Conservation (phyloP, 2,329 filamentous ascomycete species). For the Colletotrichum eremochloae region DNA sequence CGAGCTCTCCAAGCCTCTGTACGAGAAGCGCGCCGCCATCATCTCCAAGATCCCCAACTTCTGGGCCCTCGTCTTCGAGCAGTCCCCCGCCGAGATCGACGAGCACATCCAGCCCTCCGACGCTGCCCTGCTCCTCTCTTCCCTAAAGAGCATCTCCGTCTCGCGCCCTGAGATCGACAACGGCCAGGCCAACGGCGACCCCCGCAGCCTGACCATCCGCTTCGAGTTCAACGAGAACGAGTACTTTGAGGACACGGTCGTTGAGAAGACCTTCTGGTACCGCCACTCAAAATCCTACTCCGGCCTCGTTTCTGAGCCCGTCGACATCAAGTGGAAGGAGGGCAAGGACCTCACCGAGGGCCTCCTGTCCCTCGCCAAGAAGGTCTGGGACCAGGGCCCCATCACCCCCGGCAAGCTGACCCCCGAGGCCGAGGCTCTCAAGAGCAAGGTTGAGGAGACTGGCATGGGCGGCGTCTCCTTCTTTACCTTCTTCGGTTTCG, state of each 20-base stretch:
- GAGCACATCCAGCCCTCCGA: slow-evolving; percentile 88
- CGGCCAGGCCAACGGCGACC: slow-evolving; percentile 74
- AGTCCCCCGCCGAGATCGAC: slow-evolving; percentile 87
- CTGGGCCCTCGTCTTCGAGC: slow-evolving; percentile 94
- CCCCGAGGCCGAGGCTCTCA: slow-evolving; percentile 63
- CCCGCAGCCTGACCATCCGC: slow-evolving; percentile 81
- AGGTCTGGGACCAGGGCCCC: slow-evolving; percentile 70
- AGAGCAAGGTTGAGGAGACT: slow-evolving; percentile 69
- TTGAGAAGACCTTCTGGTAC: slow-evolving; percentile 96
- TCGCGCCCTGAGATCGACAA: slow-evolving; percentile 81
- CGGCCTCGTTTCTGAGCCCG: slow-evolving; percentile 88
- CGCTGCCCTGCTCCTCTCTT: slow-evolving; percentile 76
- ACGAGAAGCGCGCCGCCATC: slow-evolving; percentile 79
- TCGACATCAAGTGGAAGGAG: slow-evolving; percentile 88
- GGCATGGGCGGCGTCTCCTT: slow-evolving; percentile 80
- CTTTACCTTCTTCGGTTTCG: slow-evolving; percentile 91
- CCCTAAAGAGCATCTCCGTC: slow-evolving; percentile 78
- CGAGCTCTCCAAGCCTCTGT: slow-evolving; percentile 76
- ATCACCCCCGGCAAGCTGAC: slow-evolving; percentile 56
- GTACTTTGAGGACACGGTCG: slow-evolving; percentile 80
- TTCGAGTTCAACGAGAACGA: slow-evolving; percentile 87
- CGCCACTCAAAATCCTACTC: slow-evolving; percentile 77
- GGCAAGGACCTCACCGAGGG: slow-evolving; percentile 88
- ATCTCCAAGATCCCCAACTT: slow-evolving; percentile 85
- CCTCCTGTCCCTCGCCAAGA: slow-evolving; percentile 79